phyloP scores from a whole-genome alignment of 116 monocot species.

The Papilionanthe hybrid region DNA sequence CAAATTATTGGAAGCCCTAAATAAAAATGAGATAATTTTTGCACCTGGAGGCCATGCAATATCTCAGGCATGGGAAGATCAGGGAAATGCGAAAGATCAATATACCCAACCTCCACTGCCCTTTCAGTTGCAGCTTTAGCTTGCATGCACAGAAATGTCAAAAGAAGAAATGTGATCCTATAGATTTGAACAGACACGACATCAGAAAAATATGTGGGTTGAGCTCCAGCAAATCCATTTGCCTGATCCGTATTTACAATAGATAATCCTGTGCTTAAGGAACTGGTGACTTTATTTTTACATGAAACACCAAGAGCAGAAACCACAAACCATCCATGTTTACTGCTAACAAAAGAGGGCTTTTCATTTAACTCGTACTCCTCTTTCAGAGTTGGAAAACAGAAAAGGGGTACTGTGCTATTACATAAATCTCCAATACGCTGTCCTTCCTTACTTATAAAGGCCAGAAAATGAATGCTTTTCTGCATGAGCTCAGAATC shows the following conservation, averaged over 20 bases:
- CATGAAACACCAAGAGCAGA: slow-evolving; percentile 18
- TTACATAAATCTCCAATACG: slow-evolving; percentile 36
- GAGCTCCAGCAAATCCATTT: slow-evolving; percentile 20
- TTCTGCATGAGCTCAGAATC: slow-evolving; percentile 63
- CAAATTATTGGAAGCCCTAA: too few species aligned
- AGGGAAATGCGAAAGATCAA: slow-evolving; percentile 80
- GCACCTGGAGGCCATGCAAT: slow-evolving; percentile 90
- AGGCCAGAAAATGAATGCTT: slow-evolving; percentile 77
- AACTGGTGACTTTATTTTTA: slow-evolving; percentile 12
- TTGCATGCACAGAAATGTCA: slow-evolving; percentile 79
- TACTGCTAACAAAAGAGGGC: slow-evolving; percentile 42
- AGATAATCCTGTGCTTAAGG: slow-evolving; percentile 7
- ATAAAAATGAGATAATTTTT: not conserved
- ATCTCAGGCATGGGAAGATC: slow-evolving; percentile 94
- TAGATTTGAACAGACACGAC: slow-evolving; percentile 66
- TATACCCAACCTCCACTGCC: slow-evolving; percentile 66
- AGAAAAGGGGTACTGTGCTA: slow-evolving; percentile 24
- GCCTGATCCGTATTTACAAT: slow-evolving; percentile 26
- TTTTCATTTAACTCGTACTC: slow-evolving; percentile 40
- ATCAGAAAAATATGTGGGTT: slow-evolving; percentile 50
- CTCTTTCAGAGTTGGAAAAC: slow-evolving; percentile 49
- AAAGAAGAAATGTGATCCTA: slow-evolving; percentile 62
- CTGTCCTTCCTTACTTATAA: slow-evolving; percentile 64
- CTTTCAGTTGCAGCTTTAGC: slow-evolving; percentile 65
- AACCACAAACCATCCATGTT: slow-evolving; percentile 66